Evolutionary conservation across 148 eudicot genomes (phyloP), one percentile per base, ranked within the genome.

Genomic region (Camellia sinensis): DNA sequence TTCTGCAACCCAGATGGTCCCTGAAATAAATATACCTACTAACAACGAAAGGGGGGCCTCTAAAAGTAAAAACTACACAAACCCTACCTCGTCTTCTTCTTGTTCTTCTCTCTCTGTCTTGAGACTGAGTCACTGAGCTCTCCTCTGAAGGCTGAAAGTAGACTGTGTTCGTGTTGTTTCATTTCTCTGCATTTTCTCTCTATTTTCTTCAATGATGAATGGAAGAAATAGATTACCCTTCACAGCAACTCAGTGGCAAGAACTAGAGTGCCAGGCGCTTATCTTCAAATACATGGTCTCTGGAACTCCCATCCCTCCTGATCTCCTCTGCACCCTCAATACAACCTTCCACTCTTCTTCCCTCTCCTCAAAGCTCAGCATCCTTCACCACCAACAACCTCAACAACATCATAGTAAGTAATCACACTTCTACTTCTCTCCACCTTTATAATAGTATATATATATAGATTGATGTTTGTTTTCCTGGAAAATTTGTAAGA

Each of bases 211-310:
- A 48, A 77, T 75, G 82, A 78, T 79, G 82, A 79, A 84, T 65
- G 80, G 80, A 19, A 87, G 83, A 41, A 85, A 12, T 74, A 90
- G 87, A 83, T 92, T 83, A 64, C 99, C 98, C 2, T 96, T 96
- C 82, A 93, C 99, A 11, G 90, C 95, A 54, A 79, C 92, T 14
- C 99, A 96, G 71, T 93, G 97, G 95, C 95, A 93, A 86, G 99
- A 96, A 50, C 94, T 96, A 62, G 99, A 96, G 67, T 91, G 92
- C 63, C 99, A 96, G 82, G 98, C 99, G 62, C 88, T 93, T 2
- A 87, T 93, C 9, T 96, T 84, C 91, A 96, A 96, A 77, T 93
- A 93, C 88, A 93, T 96, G 94, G 86, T 90, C 21, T 91, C 98
- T 71, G 99, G 99, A 5, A 83, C 88, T 57, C 97, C 99, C n/a